phyloP scores from a whole-genome alignment of 148 eudicot species.

The Persicaria tinctoria region DNA sequence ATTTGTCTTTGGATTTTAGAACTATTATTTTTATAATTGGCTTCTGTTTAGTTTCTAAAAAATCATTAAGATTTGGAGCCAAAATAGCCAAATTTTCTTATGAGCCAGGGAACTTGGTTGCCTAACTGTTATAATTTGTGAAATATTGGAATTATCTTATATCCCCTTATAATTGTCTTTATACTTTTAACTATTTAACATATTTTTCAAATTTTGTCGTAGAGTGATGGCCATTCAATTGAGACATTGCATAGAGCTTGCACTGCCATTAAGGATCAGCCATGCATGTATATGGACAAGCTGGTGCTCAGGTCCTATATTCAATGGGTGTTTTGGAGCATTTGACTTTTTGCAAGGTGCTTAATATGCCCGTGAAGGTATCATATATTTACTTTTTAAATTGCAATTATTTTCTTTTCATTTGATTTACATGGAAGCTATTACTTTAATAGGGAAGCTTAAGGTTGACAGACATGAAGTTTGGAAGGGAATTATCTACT shows the following conservation, averaged over 20 bases:
- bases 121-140: background rate
- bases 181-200: background rate
- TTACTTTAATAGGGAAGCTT: slow-evolving; percentile 46
- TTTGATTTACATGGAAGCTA: slow-evolving; percentile 10
- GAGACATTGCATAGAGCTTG: slow-evolving; percentile 78
- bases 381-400: slow-evolving; percentile 3
- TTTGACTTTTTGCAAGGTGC: slow-evolving; percentile 73
- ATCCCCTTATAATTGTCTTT: background rate
- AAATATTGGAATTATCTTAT: background rate
- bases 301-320: slow-evolving; percentile 78
- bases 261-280: slow-evolving; percentile 76
- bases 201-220: slow-evolving; percentile 3
- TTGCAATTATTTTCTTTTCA: slow-evolving; percentile 8
- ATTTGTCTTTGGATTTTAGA: background rate
- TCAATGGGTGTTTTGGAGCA: slow-evolving; percentile 88
- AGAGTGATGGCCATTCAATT: slow-evolving; percentile 73
- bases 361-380: slow-evolving; percentile 73
- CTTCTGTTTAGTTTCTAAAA: background rate
- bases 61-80: background rate
- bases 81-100: background rate
- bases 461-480: slow-evolving; percentile 42
- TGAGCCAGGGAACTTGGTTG: background rate
- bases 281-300: slow-evolving; percentile 77
- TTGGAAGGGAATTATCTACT: slow-evolving; percentile 38
- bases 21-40: background rate